Percentiles rank a stretch among this genome's conserved stretches.
Evolutionary conservation across 495 filamentous ascomycete species (phyloP).

Genomic region (Tuber brumale): DNA sequence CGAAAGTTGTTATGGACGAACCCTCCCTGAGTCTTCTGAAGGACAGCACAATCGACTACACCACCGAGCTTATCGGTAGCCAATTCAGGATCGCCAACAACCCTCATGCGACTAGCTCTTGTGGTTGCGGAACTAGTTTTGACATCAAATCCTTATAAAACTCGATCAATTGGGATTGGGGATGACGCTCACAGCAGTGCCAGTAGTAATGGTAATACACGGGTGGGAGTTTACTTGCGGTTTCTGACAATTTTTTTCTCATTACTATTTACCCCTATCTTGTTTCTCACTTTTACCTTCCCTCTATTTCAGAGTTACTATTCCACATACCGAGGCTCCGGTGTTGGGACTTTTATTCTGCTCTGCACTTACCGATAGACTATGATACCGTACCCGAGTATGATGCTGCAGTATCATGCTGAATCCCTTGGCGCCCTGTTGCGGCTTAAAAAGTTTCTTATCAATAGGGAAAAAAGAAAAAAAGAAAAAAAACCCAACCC

Average conservation of each 20-base stretch:
- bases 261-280: not conserved
- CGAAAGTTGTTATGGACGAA: conserved; percentile 84
- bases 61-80: conserved; percentile 92
- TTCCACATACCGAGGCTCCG: not conserved
- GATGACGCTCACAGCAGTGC: not conserved
- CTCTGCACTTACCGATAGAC: not conserved
- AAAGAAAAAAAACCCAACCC: not conserved
- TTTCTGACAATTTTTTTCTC: not conserved
- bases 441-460: not conserved
- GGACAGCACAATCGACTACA: conserved; percentile 91
- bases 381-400: too few relatives aligned
- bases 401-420: too few relatives aligned
- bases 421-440: not conserved
- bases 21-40: conserved; percentile 81
- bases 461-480: not conserved
- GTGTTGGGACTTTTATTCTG: not conserved
- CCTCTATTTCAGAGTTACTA: not conserved
- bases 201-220: not conserved
- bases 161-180: not conserved
- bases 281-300: not conserved
- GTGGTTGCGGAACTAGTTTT: conserved; percentile 96
- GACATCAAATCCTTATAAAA: conserved; percentile 59
- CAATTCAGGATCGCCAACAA: conserved; percentile 97
- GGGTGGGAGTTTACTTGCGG: not conserved
- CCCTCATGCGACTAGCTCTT: conserved; percentile 82